Percentiles rank a stretch among this genome's conserved stretches.
phyloP scores from a whole-genome alignment of 495 filamentous ascomycete species.

The Xylaria flabelliformis region DNA sequence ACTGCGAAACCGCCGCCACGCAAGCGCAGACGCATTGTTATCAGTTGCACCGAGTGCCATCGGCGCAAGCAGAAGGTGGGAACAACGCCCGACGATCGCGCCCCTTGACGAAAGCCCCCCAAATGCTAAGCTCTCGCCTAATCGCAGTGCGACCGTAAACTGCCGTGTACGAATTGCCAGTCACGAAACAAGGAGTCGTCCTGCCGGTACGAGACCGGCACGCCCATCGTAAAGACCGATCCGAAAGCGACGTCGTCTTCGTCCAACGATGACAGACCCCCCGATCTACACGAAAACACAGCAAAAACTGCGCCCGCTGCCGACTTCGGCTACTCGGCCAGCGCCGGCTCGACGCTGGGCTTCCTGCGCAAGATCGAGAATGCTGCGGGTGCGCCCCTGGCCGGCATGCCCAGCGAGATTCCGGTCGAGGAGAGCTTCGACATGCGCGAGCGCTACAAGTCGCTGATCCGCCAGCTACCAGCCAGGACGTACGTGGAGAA shows the following conservation, averaged over 20 bases:
- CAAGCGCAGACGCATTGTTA: constrained; percentile 66
- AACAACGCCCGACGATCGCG: constrained; percentile 16
- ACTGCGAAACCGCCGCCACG: constrained; percentile 43
- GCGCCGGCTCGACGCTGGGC: constrained; percentile 53
- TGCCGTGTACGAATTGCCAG: constrained; percentile 67
- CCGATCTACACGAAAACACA: constrained; percentile 31
- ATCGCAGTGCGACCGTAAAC: constrained; percentile 63
- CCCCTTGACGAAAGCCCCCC: constrained; percentile 15
- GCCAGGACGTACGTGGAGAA: constrained; percentile 58
- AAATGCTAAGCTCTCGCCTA: constrained; percentile 25
- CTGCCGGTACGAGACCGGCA: constrained; percentile 59
- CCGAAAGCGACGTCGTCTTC: constrained; percentile 30
- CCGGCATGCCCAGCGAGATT: constrained; percentile 36
- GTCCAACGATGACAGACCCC: constrained; percentile 27
- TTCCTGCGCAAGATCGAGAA: constrained; percentile 57
- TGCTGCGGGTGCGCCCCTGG: constrained; percentile 36
- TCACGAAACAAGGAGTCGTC: constrained; percentile 55
- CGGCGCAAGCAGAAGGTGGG: constrained; percentile 67
- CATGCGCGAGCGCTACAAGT: constrained; percentile 58
- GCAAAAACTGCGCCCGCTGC: constrained; percentile 37
- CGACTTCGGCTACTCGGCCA: constrained; percentile 57
- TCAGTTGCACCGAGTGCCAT: constrained; percentile 69
- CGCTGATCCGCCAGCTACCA: constrained; percentile 59
- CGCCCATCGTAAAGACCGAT: constrained; percentile 51
- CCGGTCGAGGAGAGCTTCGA: constrained; percentile 41